A percentile compares a stretch with the other conserved stretches of the same genome.
These are phyloP conservation scores for Calendula officinalis DNA, from an alignment of 129 eudicot genomes.

Conservation along the genomic window DNA sequence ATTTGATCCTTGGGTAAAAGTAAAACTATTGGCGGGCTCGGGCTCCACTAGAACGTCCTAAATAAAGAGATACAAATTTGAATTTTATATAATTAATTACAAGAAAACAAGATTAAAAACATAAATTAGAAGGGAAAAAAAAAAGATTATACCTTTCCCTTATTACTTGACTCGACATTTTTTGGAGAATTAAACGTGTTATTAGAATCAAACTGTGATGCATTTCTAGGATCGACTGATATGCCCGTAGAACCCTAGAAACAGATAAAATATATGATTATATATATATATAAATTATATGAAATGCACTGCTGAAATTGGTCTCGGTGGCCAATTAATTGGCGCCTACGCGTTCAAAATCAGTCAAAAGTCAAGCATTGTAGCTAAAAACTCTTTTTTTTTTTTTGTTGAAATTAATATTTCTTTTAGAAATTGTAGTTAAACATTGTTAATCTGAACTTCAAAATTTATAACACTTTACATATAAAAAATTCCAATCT, in stretches of 20 bases:
- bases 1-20: constrained; percentile 23
- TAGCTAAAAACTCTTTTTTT: no score
- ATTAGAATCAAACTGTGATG: constrained; percentile 23
- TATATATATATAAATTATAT: background rate
- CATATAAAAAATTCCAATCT: background rate
- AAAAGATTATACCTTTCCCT: constrained; percentile 21
- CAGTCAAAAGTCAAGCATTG: no score
- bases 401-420: no score
- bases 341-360: no score
- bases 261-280: background rate
- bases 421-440: no score
- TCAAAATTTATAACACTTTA: background rate
- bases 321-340: no score
- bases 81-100: background rate
- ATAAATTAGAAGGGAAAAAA: background rate
- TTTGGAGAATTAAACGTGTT: constrained; percentile 12
- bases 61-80: background rate
- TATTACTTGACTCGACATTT: constrained; percentile 18
- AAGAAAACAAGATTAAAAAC: constrained; percentile 11
- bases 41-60: constrained; percentile 5
- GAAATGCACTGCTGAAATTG: no score
- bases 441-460: no score
- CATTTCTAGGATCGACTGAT: constrained; percentile 23
- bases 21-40: constrained; percentile 18
- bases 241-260: constrained; percentile 35